Evolutionary conservation across 140 eudicot species (phyloP), one percentile per base, ranked within the genome.

Genomic region (Stevia rebaudiana): DNA sequence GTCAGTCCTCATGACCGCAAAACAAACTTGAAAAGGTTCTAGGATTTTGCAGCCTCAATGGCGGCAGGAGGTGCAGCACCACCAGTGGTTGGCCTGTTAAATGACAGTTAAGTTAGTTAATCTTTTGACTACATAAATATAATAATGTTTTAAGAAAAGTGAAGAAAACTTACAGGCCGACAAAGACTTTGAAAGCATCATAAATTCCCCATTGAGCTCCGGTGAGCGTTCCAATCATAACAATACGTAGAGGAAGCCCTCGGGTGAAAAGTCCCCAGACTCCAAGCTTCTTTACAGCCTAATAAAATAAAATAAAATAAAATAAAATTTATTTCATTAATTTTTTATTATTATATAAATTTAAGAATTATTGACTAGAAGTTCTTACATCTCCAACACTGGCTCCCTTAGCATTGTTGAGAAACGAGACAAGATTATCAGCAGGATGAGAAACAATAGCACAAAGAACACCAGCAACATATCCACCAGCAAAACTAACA

Each of bases 391-490:
- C 95, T 67, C 84, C 86, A 77, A 84, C 94, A 58, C 89, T 87
- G 1, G 95, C 95, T 43, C 95, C 95, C 86, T 84, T 83, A 28
- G 95, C 88, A 57, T 87, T 87, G 88, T 87, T 87, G 28, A 87
- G 83, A 74, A 87, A 87, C 18, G 95, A 87, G 75, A 87, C 95
- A 4, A 87, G 92, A 68, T 87, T 87, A 24, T 87, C 89, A 42
- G 95, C 95, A 52, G 95, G 95, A 72, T 87, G 89, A 36, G 94
- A 87, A 36, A 87, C 95, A 42, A 87, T 42, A 21, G 89, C 89
- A 74, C 95, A 87, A 33, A 87, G 70, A 55, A 83, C 88, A 73
- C 95, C 95, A 65, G 91, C 95, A 16, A 78, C 78, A 17, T 83
- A 76, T 73, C 82, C 84, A 47, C 86, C 90, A 35, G 83, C 83